Evolutionary conservation across 208 protist species (phyloP).

Genomic region (Trypanosoma avium): DNA sequence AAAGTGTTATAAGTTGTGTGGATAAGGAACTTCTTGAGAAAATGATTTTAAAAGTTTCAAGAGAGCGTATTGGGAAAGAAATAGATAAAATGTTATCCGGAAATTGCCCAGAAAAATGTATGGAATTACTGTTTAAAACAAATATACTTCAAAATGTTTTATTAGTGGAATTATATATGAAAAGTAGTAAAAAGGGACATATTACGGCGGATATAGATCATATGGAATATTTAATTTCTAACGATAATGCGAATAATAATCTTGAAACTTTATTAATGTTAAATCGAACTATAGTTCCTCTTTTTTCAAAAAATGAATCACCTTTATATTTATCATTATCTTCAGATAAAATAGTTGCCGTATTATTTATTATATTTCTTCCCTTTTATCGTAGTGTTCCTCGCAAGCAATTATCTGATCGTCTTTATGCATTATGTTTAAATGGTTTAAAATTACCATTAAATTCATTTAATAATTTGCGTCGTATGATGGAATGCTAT

Average conservation of each 20-base stretch:
- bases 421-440: conserved; percentile 64
- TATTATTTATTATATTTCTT: conserved; percentile 48
- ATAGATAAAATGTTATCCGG: conserved; percentile 78
- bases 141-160: conserved; percentile 65
- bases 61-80: conserved; percentile 86
- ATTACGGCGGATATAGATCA: conserved; percentile 43
- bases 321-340: conserved; percentile 16
- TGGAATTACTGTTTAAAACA: conserved; percentile 55
- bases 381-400: conserved; percentile 45
- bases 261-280: conserved; percentile 35
- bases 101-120: conserved; percentile 52
- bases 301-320: conserved; percentile 27
- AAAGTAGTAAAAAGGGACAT: conserved; percentile 41
- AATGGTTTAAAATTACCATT: conserved; percentile 81
- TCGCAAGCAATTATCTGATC: conserved; percentile 34
- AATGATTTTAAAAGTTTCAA: conserved; percentile 78
- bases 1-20: conserved; percentile 46
- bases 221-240: conserved; percentile 30
- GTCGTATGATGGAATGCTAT: conserved; percentile 69
- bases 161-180: conserved; percentile 59
- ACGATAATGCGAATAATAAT: background rate
- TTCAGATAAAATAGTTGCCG: conserved; percentile 26
- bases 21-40: conserved; percentile 50
- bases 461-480: conserved; percentile 44
- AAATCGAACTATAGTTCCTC: conserved; percentile 34